Evolutionary conservation across 2,329 filamentous ascomycete species (phyloP).

Genomic region (Aspergillus sclerotialis): DNA sequence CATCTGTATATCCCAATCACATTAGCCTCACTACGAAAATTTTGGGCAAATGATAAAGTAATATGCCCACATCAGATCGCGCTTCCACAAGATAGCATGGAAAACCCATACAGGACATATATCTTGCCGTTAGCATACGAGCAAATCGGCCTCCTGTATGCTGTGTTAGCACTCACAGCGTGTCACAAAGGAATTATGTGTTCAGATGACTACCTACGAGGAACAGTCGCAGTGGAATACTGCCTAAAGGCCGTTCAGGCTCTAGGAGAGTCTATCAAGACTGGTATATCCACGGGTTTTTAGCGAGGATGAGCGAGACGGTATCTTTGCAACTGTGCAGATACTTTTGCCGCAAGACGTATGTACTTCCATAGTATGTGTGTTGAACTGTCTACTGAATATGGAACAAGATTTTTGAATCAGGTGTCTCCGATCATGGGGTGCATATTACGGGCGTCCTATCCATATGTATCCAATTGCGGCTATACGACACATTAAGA

Average conservation of each 20-base stretch:
- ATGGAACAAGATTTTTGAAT: constrained; percentile 20
- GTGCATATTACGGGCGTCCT: constrained; percentile 26
- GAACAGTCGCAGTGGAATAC: constrained; percentile 21
- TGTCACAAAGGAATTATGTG: constrained; percentile 20
- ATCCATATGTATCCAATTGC: constrained; percentile 23
- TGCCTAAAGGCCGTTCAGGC: constrained; percentile 22
- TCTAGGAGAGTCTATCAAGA: constrained; percentile 16
- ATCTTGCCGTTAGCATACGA: constrained; percentile 21
- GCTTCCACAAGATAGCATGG: constrained; percentile 7
- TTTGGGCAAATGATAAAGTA: constrained; percentile 16
- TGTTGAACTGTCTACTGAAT: not conserved
- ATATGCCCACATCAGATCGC: constrained; percentile 26
- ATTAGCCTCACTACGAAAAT: too few relatives aligned
- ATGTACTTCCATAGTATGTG: constrained; percentile 2
- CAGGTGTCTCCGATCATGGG: constrained; percentile 23
- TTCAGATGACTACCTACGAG: constrained; percentile 12
- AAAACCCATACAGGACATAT: constrained; percentile 24
- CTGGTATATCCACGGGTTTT: constrained; percentile 17
- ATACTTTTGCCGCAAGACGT: constrained; percentile 26
- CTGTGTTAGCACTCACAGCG: constrained; percentile 21
- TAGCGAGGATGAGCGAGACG: constrained; percentile 19
- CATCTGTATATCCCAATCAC: too few relatives aligned
- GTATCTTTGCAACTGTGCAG: constrained; percentile 22
- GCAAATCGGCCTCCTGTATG: constrained; percentile 20
- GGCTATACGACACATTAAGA: constrained; percentile 15